Evolutionary conservation across 2,329 filamentous ascomycete species (phyloP), one percentile per base, ranked within the genome.

Genomic region (Exophiala xenobiotica): DNA sequence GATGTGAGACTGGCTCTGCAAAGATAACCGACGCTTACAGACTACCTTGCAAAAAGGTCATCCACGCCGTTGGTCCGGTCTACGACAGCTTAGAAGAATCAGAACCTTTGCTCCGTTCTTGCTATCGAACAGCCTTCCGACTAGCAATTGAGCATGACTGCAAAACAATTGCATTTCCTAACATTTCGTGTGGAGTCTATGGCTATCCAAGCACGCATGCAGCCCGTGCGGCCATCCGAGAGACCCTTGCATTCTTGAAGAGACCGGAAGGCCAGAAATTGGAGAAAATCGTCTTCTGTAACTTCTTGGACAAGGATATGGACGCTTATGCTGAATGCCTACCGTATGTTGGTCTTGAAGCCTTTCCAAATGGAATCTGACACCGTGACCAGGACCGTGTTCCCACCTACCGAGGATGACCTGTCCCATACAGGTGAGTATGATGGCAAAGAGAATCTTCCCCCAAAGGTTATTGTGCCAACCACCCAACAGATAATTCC

Each of bases 31-130:
- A 73, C 27, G 92, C 83, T 6, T 90, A 93, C 69, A 64, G 81
- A 0, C 74, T 97, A 19, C 90, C 90, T 0, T 86, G 84, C 63
- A 78, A 80, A 51, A 84, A 87, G 58, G 80, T 97, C 60, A 95
- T 97, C 49, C 93, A 97, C 68, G 83, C 93, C 14, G 92, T 96
- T 3, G 93, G 93, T 0, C 93, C 93, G 0, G 70, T 95, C 23
- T 96, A 91, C 69, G 60, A 72, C 46, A 67, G 70, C 23, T 64
- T 69, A 11, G 62, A 65, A 52, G 37, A 52, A 6, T 63, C 56
- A 11, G 69, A 72, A 46, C 41, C 43, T n/a, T 63, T 82, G 29
- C 66, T 86, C 66, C 78, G 72, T 52, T 69, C 65, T 59, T 86
- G 90, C 72, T 99, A 99, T 67, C 74, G 74, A 6, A 81, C 74